These are phyloP conservation scores for Calycina herbarum DNA, from an alignment of 2,329 filamentous ascomycete species.

Conservation along the genomic window DNA sequence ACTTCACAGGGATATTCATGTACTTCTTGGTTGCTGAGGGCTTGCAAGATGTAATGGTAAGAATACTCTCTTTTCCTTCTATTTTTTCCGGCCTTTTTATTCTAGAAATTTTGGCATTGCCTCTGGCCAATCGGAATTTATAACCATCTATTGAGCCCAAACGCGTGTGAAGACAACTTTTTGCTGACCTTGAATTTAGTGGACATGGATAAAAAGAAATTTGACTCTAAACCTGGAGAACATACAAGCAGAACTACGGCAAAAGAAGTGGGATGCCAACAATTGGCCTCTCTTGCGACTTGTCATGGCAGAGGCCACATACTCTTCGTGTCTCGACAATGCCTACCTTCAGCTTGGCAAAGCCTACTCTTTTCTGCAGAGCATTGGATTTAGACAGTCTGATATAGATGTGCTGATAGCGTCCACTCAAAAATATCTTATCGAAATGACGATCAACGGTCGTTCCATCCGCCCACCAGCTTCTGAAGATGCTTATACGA, in stretches of 20 bases:
- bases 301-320: background rate
- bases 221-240: constrained; percentile 12
- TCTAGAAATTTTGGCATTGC: background rate
- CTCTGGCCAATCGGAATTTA: background rate
- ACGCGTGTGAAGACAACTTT: background rate
- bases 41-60: constrained; percentile 26
- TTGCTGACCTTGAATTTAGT: constrained; percentile 15
- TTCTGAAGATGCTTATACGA: constrained; percentile 1
- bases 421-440: background rate
- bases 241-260: background rate
- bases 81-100: background rate
- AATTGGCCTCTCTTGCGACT: background rate
- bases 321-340: background rate
- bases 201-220: constrained; percentile 32
- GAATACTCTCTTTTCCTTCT: background rate
- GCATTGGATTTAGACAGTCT: background rate
- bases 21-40: constrained; percentile 37
- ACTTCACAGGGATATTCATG: constrained; percentile 29
- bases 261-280: background rate
- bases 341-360: background rate
- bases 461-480: background rate
- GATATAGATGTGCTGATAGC: constrained; percentile 3
- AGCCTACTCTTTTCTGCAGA: background rate
- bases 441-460: background rate
- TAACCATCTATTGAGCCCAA: background rate